Evolutionary conservation across 768 basidiomycete genomes (phyloP), one percentile per base, ranked within the genome.

Genomic region (Leucocoprinus birnbaumii): DNA sequence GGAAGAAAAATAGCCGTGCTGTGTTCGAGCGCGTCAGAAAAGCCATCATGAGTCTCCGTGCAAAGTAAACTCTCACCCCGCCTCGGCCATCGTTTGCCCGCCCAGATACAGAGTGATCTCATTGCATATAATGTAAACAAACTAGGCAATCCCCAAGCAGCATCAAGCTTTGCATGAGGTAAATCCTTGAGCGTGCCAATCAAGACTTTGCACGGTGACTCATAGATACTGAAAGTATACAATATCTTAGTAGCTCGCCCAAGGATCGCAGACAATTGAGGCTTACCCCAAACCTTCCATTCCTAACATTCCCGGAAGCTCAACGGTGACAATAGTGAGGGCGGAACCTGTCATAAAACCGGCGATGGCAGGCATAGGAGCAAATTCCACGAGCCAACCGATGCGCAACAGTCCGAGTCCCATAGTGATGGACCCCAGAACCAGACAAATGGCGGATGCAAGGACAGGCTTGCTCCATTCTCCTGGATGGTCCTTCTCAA

Each of bases 291-390:
- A 91, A 24, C 86, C 87, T 51, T 83, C 77, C 53, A 92, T 89
- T 19, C 95, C 97, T 77, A 99, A 83, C 43, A 99, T 69, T 0
- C 87, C 89, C 1, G 96, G 94, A 3, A 97, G 79, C 71, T 99
- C 97, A 31, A 91, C 85, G n/a, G 85, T 78, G 11, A 85, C 87
- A 62, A 98, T 98, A 66, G 78, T 94, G 72, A 98, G 84, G 35
- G 96, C 96, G n/a, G 91, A 94, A 18, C 96, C 96, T 0, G 96
- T 98, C 94, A 99, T 97, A 74, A 95, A 91, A 18, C 88, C 88
- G 61, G 86, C 88, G 56, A 93, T 86, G 2, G 90, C 91, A 2
- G 89, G 89, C 6, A 83, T 79, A 18, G 91, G 89, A 58, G 95
- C 98, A 68, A 98, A 94, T 66, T 98, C 95, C 48, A 98, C 87